These are phyloP conservation scores for Persicaria tinctoria DNA, from an alignment of 148 eudicot genomes.

Conservation along the genomic window DNA sequence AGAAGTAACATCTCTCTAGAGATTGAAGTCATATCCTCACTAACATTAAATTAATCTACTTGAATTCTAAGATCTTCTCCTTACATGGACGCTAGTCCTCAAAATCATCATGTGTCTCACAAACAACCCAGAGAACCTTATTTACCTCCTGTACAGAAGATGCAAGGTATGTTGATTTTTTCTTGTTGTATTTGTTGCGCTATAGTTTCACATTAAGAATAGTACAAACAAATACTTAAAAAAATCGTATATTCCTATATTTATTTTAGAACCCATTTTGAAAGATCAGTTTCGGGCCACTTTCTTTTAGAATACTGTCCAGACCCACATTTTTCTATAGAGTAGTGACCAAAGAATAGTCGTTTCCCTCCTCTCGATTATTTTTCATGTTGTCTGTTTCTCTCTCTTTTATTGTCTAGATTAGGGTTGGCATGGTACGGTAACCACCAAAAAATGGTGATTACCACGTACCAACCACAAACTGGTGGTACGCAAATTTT, in stretches of 20 bases:
- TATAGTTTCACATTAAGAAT: neutral
- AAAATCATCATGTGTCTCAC: slow-evolving; percentile 14
- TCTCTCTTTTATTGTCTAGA: neutral
- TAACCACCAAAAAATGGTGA: no score
- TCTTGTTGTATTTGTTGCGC: neutral
- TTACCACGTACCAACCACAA: no score
- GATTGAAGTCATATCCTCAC: neutral
- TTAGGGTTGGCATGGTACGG: no score
- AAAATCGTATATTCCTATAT: no score
- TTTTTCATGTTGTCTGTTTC: neutral
- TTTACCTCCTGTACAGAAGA: slow-evolving; percentile 8
- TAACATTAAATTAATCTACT: neutral
- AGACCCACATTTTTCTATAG: no score
- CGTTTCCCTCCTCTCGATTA: neutral
- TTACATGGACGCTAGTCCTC: slow-evolving; percentile 15
- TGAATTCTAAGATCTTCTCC: slow-evolving; percentile 14
- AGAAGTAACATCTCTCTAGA: neutral
- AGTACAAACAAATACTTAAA: neutral
- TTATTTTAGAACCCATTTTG: no score
- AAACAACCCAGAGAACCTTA: slow-evolving; percentile 11
- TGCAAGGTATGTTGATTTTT: slow-evolving; percentile 7
- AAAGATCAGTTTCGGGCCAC: neutral
- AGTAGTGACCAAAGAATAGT: no score
- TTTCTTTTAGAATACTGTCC: neutral
- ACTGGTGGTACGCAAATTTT: no score